Base-by-base conservation (phyloP, 495 filamentous ascomycete genomes). In the Penicillium cosmopolitanum region DNA sequence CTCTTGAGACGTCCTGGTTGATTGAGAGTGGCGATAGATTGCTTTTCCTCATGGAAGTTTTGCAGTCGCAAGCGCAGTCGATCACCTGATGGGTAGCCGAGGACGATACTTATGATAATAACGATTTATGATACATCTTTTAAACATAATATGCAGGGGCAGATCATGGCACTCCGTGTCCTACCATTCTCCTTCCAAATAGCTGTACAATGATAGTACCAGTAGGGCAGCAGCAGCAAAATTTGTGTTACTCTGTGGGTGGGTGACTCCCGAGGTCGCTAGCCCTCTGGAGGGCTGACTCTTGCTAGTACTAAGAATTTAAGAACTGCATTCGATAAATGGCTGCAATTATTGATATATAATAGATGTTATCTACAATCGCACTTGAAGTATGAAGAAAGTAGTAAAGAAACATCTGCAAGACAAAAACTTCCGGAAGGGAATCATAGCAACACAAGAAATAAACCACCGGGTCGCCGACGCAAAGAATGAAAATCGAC, bases 21-120 rank as follows among this genome's bases (percentile, higher is more conserved):
- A 12, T 67, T 16, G 78, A 81, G 51, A 81, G 78, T 66, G 72
- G 68, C 33, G 64, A 78, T 40, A 61, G 78, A 42, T 63, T 81
- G 60, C 60, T 62, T 23, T 77, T 73, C 46, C 52, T 80, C 54
- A 53, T 79, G 28, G 58, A 78, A 10, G 47, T 65, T 50, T 33
- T 70, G 40, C 21, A 55, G 15, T 57, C 57, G 4, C 36, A 0
- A 23, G 34, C n/a, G 11, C 12, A 38, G 36, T n/a, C 5, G 36
- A 54, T 33, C 13, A 18, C 12, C 33, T 38, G 28, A 25, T 28
- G 51, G 34, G 3, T 16, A 33, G 42, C 33, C 50, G 15, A 8
- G 42, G 0, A 56, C 31, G 60, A 60, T 28, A 5, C 35, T 60
- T n/a, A 68, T 40, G 65, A 66, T 36, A 15, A 25, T 18, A 23